Percentiles rank a stretch among this genome's conserved stretches.
These are phyloP conservation scores for Candida methanosorbosa DNA, from an alignment of 805 yeast species.

Conservation along the genomic window DNA sequence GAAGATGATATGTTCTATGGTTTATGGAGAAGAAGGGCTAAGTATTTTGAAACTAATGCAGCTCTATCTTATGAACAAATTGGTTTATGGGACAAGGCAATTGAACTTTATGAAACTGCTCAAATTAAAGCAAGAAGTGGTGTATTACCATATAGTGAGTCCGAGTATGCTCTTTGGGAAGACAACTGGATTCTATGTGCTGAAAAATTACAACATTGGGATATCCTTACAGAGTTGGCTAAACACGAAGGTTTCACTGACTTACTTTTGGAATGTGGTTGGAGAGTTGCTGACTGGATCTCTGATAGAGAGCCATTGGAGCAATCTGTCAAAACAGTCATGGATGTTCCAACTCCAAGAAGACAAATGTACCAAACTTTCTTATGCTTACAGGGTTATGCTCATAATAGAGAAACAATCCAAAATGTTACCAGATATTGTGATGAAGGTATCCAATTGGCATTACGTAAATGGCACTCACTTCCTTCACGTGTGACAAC, in stretches of 20 bases:
- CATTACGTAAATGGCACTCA: constrained; percentile 88
- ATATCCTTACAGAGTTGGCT: constrained; percentile 88
- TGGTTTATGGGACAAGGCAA: constrained; percentile 92
- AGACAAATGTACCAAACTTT: constrained; percentile 94
- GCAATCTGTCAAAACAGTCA: constrained; percentile 87
- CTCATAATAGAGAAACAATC: constrained; percentile 80
- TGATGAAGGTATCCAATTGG: constrained; percentile 93
- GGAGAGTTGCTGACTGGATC: constrained; percentile 99
- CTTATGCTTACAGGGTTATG: constrained; percentile 84
- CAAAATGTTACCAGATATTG: constrained; percentile 80
- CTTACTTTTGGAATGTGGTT: constrained; percentile 91
- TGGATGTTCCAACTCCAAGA: constrained; percentile 98
- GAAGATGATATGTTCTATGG: constrained; percentile 98
- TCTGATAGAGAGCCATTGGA: constrained; percentile 91
- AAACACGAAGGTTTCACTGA: constrained; percentile 98
- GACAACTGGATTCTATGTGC: constrained; percentile 98
- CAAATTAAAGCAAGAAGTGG: constrained; percentile 96
- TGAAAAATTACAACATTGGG: constrained; percentile 97
- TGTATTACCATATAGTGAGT: constrained; percentile 87
- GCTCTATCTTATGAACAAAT: constrained; percentile 93
- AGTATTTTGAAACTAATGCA: constrained; percentile 85
- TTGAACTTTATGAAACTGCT: constrained; percentile 90
- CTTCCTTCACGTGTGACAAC: constrained; percentile 66
- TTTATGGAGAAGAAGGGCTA: constrained; percentile 93
- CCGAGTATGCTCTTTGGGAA: constrained; percentile 95